Conservation (phyloP, 257 asterid genomes). For the Echium plantagineum region DNA sequence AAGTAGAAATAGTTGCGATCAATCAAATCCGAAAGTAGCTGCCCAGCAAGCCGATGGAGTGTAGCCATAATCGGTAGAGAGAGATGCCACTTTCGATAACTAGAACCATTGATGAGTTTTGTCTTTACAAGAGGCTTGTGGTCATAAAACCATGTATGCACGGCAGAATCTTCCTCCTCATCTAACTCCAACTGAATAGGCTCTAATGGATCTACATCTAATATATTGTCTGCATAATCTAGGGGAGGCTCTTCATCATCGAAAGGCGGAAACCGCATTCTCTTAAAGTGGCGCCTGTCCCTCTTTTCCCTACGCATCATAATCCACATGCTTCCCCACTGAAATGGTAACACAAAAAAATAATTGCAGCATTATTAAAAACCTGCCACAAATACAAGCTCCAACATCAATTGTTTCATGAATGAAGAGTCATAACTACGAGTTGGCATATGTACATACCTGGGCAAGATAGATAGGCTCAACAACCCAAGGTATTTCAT, state of each 20-base stretch:
- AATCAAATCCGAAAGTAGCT: constrained; percentile 84
- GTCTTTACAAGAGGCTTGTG: constrained; percentile 96
- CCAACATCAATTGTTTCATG: no score
- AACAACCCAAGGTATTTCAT: constrained; percentile 98
- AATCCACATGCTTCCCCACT: constrained; percentile 99
- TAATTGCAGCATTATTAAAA: neutral
- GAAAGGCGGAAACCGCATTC: constrained; percentile 97
- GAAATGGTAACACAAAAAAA: constrained; percentile 7
- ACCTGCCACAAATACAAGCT: no score
- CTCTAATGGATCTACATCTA: constrained; percentile 96
- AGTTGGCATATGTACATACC: constrained; percentile 27
- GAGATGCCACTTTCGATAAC: constrained; percentile 96
- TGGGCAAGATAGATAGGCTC: constrained; percentile 97
- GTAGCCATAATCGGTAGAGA: constrained; percentile 99
- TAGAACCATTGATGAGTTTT: constrained; percentile 93
- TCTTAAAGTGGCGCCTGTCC: constrained; percentile 93
- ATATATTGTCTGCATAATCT: constrained; percentile 91
- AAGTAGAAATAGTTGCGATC: constrained; percentile 90
- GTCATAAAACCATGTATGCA: constrained; percentile 93
- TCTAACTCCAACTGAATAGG: constrained; percentile 94
- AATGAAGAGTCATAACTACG: no score
- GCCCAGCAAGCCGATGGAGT: constrained; percentile 95
- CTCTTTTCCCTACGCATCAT: constrained; percentile 99
- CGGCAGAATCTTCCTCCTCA: constrained; percentile 97
- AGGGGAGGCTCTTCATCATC: constrained; percentile 99